Evolutionary conservation across 2,329 filamentous ascomycete genomes (phyloP), one percentile per base, ranked within the genome.

Genomic region (Lecanicillium sp.): DNA sequence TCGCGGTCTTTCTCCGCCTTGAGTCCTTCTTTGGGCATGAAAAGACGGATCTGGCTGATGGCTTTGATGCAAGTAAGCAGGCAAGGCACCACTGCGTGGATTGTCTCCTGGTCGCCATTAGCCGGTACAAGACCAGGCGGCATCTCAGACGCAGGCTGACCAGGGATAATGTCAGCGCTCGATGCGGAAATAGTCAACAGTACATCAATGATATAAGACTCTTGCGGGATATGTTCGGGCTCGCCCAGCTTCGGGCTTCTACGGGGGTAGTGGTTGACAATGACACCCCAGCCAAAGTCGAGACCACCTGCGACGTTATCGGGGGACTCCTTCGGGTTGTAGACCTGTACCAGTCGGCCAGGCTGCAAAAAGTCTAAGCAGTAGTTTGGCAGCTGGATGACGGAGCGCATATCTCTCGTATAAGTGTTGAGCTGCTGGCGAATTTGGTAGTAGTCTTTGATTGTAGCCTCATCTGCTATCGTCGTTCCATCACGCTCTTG

Each of bases 281-380:
- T 78, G 1, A 88, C 83, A 38, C 92, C 92, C 92, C 92, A 98
- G 40, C 89, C 90, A 59, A 94, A 98, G 58, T 96, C 88, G 6
- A 59, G 47, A n/a, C 48, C 48, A 2, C 55, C 55, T 2, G 50
- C 44, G 4, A 62, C 58, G 8, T 56, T 58, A 22, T 62, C 61
- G 1, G 57, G 52, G 68, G 73, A 53, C 22, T 63, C 56, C 44
- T 65, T 67, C 5, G 74, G 73, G 55, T 89, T 80, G 58, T 88
- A 90, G 53, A 98, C 82, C 47, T 84, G 82, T 22, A 98, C 80
- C 28, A 96, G 63, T 9, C 92, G 83, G n/a, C 92, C 92, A 11
- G 82, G 73, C 51, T 94, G 85, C 55, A 98, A 67, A 58, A 87
- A 98, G 34, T 83, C 79, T 27, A 90, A 59, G 51, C 84, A 87